Conservation (phyloP, 2,329 filamentous ascomycete species). For the Sporothrix curviconia region DNA sequence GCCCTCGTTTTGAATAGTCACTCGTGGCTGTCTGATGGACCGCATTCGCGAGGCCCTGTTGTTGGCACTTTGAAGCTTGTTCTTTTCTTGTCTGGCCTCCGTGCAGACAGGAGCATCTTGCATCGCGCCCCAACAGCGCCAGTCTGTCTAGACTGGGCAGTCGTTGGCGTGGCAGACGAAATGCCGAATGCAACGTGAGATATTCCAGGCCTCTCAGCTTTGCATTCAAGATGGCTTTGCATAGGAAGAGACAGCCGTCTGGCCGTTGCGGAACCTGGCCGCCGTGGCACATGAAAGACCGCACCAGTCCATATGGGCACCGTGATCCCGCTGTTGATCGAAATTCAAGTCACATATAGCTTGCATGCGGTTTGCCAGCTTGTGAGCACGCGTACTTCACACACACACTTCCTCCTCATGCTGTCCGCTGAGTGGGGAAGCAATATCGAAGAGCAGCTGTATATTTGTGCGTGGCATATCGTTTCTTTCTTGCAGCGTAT, state of each 20-base stretch:
- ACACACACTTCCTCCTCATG: background rate
- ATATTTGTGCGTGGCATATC: background rate
- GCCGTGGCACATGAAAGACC: background rate
- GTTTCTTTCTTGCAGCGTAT: background rate
- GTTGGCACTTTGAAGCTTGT: too few species aligned
- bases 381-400: background rate
- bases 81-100: too few species aligned
- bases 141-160: too few species aligned
- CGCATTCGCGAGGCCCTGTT: too few species aligned
- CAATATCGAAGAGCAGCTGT: background rate
- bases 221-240: background rate
- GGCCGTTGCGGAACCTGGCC: background rate
- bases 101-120: too few species aligned
- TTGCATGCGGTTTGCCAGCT: background rate
- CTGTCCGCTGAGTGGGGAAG: background rate
- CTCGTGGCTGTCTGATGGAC: too few species aligned
- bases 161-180: background rate
- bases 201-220: background rate
- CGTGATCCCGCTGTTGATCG: background rate
- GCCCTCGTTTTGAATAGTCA: too few species aligned
- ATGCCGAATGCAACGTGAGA: conserved; percentile 3
- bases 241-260: conserved; percentile 3
- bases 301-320: too few species aligned
- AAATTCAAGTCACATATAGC: background rate
- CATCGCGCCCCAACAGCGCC: too few species aligned